These are phyloP conservation scores for Panicum miliaceum DNA, from an alignment of 176 grass and related monocot species.

Conservation along the genomic window DNA sequence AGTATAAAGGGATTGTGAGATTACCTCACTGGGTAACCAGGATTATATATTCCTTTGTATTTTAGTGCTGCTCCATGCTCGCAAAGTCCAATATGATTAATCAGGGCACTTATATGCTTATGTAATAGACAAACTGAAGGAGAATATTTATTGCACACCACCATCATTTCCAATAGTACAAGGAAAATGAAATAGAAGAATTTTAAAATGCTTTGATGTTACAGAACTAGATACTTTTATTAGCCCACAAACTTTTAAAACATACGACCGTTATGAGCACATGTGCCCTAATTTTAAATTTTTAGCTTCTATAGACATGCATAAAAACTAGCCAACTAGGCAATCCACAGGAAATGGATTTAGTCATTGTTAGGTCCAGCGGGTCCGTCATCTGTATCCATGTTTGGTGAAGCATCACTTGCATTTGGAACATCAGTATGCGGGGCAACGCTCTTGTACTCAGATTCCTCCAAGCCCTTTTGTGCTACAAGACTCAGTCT, in stretches of 20 bases:
- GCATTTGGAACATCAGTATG: slow-evolving; percentile 22
- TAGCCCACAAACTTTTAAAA: neutral
- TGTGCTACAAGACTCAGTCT: slow-evolving; percentile 32
- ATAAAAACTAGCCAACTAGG: neutral
- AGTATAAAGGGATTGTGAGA: neutral
- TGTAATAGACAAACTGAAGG: neutral
- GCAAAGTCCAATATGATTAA: neutral
- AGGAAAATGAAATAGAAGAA: slow-evolving; percentile 29
- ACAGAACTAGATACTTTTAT: neutral
- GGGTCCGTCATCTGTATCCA: slow-evolving; percentile 4
- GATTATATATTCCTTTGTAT: neutral
- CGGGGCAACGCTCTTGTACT: slow-evolving; percentile 40
- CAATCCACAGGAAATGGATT: neutral
- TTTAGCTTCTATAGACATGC: neutral
- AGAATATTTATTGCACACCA: neutral
- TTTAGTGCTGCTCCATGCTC: neutral
- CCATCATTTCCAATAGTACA: slow-evolving; percentile 10
- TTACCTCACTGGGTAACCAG: neutral
- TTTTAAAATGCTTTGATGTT: slow-evolving; percentile 18
- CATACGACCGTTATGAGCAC: neutral
- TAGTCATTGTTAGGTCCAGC: slow-evolving; percentile 29
- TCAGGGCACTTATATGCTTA: neutral
- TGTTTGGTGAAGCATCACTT: slow-evolving; percentile 22
- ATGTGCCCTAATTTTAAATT: slow-evolving; percentile 13
- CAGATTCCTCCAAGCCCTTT: slow-evolving; percentile 44